Base-by-base conservation (phyloP, 2,329 filamentous ascomycete species). In the Ambrosiella xylebori region DNA sequence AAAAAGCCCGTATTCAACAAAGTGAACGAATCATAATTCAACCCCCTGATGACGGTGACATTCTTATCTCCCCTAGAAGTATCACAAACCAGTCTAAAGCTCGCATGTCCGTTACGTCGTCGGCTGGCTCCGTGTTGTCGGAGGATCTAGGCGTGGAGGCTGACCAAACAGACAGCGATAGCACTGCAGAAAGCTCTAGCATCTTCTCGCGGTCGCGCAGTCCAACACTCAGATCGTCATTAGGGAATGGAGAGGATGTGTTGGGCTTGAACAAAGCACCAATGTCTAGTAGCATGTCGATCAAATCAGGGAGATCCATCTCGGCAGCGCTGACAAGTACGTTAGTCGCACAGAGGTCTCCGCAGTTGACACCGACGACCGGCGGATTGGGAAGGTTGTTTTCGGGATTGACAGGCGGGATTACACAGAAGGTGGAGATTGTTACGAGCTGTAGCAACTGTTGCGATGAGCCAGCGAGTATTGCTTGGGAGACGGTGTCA, bases 401-500 rank as follows among this genome's bases (percentile, higher is more conserved):
- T 39, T 69, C 69, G 63, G 70, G 70, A n/a, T 69, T 71, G 4
- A 65, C 76, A 1, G 70, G 71, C 11, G 69, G 71, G 50, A 56
- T 38, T 63, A 64, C 7, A 38, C 51, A 36, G 15, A 27, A 53
- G 15, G 51, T 38, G 51, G 61, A 62, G 15, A 57, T 61, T 6
- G 57, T 61, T 8, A 58, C 61, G 27, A 66, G 66, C 64, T 83
- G 80, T 63, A 64, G 67, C 39, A 83, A 82, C 63, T 84, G 81
- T 66, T 68, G 73, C 57, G 80, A 81, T 11, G 74, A 76, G 63
- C 76, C 79, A 56, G 72, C 76, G 11, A 79, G 77, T 62, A 72
- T 80, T 41, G 81, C 81, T 3, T 84, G 81, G 81, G 76, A 84
- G 64, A 82, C 81, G 3, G 80, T 82, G n/a, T 74, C 75, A 56